A percentile compares a stretch with the other conserved stretches of the same genome.
Evolutionary conservation across 164 flowering plant genomes (phyloP).

Genomic region (Magnolia sinica): DNA sequence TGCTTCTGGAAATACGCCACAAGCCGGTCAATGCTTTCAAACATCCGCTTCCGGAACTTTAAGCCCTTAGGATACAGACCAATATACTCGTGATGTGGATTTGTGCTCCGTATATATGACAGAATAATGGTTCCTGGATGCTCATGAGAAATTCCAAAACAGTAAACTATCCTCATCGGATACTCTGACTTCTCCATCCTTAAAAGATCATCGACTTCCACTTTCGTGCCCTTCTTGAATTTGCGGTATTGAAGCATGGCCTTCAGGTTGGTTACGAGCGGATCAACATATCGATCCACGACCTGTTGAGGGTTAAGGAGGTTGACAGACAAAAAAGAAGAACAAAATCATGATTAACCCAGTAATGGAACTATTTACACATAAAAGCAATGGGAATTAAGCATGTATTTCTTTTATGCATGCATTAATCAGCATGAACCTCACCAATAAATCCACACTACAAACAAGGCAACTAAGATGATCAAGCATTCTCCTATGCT

Average conservation of each 20-base stretch:
- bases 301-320: constrained; percentile 43
- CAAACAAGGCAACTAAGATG: background rate
- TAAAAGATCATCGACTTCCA: constrained; percentile 85
- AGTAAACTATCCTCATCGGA: constrained; percentile 83
- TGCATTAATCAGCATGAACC: background rate
- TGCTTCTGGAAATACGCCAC: constrained; percentile 89
- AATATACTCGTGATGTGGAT: constrained; percentile 91
- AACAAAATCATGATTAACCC: background rate
- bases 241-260: constrained; percentile 85
- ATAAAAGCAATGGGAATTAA: background rate
- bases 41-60: constrained; percentile 69
- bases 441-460: background rate
- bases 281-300: constrained; percentile 95
- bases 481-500: background rate
- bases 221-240: constrained; percentile 73
- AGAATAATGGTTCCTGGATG: constrained; percentile 93
- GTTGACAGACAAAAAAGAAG: background rate
- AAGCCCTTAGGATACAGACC: constrained; percentile 92
- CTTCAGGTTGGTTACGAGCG: constrained; percentile 77
- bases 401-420: background rate
- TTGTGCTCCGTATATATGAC: constrained; percentile 76
- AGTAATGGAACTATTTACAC: background rate
- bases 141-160: constrained; percentile 92
- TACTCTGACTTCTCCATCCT: constrained; percentile 68
- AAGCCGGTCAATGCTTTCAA: constrained; percentile 87